Evolutionary conservation across 345 rosid genomes (phyloP).

Genomic region (Citrus inodora): DNA sequence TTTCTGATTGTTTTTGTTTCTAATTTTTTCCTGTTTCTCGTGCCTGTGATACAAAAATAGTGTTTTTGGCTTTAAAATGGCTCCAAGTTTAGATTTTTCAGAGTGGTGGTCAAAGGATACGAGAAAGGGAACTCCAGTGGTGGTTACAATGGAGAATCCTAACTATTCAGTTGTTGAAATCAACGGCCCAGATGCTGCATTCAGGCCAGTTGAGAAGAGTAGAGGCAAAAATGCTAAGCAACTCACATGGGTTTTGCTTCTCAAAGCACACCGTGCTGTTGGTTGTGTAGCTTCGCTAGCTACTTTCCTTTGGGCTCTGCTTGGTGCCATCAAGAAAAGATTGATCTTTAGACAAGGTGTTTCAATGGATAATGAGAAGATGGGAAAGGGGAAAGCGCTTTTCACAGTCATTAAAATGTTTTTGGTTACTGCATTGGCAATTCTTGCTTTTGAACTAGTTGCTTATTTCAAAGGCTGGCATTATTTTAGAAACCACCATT

Average conservation of each 20-base stretch:
- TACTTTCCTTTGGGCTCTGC: constrained; percentile 70
- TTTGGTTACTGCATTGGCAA: constrained; percentile 40
- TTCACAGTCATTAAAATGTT: constrained; percentile 53
- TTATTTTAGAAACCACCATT: constrained; percentile 57
- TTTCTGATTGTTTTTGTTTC: constrained; percentile 1
- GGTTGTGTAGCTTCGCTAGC: constrained; percentile 82
- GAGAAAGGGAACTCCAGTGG: constrained; percentile 76
- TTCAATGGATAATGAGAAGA: constrained; percentile 47
- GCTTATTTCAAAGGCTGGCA: constrained; percentile 82
- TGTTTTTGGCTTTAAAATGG: constrained; percentile 35
- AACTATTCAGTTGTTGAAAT: constrained; percentile 82
- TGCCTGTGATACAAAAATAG: neutral
- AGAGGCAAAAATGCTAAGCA: constrained; percentile 88
- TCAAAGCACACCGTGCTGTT: constrained; percentile 83
- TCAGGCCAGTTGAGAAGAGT: constrained; percentile 72
- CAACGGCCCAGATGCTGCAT: constrained; percentile 83
- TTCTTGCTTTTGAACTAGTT: constrained; percentile 61
- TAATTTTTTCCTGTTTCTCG: neutral
- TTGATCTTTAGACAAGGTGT: constrained; percentile 60
- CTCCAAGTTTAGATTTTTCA: constrained; percentile 65
- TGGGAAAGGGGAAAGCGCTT: constrained; percentile 63
- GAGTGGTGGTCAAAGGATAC: constrained; percentile 64
- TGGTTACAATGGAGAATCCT: constrained; percentile 86
- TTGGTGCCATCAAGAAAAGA: constrained; percentile 70
- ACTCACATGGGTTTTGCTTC: constrained; percentile 89